These are phyloP conservation scores for Scalesia atractyloides DNA, from an alignment of 129 eudicot species.

Conservation along the genomic window DNA sequence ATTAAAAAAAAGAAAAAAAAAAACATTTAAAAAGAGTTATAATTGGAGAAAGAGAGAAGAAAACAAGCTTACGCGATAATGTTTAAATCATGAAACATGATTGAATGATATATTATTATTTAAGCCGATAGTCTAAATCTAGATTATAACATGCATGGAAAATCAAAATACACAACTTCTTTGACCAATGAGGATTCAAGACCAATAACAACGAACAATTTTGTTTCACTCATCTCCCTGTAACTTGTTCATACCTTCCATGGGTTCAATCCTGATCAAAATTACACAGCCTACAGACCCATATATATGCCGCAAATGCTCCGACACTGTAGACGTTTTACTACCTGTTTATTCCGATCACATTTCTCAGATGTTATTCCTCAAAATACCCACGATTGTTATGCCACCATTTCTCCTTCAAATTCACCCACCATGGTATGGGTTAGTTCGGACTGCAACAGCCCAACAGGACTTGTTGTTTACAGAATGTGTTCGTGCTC, in stretches of 20 bases:
- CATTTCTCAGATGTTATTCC: neutral
- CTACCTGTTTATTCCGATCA: neutral
- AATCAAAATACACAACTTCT: no score
- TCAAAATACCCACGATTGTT: neutral
- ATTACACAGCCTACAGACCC: neutral
- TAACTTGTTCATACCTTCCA: neutral
- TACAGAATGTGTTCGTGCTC: constrained; percentile 33
- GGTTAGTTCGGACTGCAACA: constrained; percentile 43
- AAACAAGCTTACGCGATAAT: no score
- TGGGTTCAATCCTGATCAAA: neutral
- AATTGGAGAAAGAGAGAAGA: no score
- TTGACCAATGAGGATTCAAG: no score
- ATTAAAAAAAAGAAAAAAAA: no score
- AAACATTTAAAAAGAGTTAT: no score
- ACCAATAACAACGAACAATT: no score
- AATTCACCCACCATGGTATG: constrained; percentile 41
- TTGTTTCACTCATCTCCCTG: no score
- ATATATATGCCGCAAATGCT: constrained; percentile 31
- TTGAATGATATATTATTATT: no score
- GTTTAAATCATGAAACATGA: no score
- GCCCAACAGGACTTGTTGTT: constrained; percentile 28
- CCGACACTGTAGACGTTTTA: neutral
- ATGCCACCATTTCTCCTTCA: constrained; percentile 25
- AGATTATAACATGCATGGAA: no score
- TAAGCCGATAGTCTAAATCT: no score